Evolutionary conservation across 2,329 filamentous ascomycete genomes (phyloP), one percentile per base, ranked within the genome.

Genomic region (Orbilia blumenaviensis): DNA sequence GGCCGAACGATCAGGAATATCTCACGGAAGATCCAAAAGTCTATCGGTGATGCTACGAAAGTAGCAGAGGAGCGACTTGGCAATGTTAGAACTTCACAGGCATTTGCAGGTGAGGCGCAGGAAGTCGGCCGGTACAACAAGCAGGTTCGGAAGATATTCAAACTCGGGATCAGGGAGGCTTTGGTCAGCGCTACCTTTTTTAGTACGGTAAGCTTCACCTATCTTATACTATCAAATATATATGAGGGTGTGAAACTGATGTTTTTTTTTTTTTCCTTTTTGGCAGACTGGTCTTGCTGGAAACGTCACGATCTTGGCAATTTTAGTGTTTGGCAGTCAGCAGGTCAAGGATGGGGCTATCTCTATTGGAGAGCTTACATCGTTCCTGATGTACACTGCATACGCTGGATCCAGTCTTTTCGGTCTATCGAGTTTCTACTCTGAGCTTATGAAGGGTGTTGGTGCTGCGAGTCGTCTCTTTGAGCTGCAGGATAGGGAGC

Each of bases 401-500:
- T 80, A 90, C 80, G 89, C 89, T 63, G 89, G 89, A 16, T 95
- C 92, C 56, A 96, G 92, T 83, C 88, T 99, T 78, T 97, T 98
- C 80, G 95, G 95, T 2, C 86, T 99, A 1, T 97, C 93, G 2
- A 93, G 92, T 68, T 99, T 99, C 84, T 99, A 97, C 83, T 97
- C 94, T 0, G 95, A 99, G 82, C 87, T 99, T 77, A 99, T 99
- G 95, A 99, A 99, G 83, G 96, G 96, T 44, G 94, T 97, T 2
- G 95, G 96, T 80, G 95, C 95, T 44, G 95, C 95, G n/a, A 96
- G 91, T 81, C 91, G 95, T 75, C 86, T 99, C 0, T 99, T 99
- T 81, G 95, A 99, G 82, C 87, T 99, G 4, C 94, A 98, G 82
- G 95, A 99, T 82, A 90, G 95, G 78, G 86, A 92, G 72, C 92